Conservation (phyloP, 2,329 filamentous ascomycete genomes). For the Mycocentrospora acerina region DNA sequence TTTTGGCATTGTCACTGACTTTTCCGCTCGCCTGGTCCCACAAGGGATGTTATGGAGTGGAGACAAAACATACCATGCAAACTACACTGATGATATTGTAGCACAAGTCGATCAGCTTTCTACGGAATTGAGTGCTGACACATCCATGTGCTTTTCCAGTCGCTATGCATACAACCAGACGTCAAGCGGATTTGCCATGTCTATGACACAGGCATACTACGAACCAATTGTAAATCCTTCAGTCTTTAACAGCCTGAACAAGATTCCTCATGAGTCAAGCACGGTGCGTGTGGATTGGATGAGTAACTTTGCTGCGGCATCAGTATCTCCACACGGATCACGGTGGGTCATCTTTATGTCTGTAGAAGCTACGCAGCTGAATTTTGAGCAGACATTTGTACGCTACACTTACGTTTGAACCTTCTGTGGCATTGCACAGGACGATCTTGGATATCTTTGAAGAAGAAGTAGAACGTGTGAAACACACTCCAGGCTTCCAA, state of each 20-base stretch:
- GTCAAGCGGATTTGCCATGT: no score
- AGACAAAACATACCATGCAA: conserved; percentile 10
- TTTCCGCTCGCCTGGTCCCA: conserved; percentile 19
- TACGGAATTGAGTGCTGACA: no score
- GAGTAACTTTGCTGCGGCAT: no score
- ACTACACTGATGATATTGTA: conserved; percentile 11
- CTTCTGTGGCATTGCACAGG: conserved; percentile 5
- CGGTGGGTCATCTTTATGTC: conserved; percentile 13
- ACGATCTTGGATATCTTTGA: conserved; percentile 16
- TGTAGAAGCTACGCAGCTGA: conserved; percentile 5
- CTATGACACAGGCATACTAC: no score
- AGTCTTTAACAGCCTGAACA: no score
- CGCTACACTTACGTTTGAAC: conserved; percentile 19
- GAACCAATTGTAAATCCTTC: no score
- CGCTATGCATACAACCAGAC: no score
- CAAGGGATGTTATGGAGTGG: conserved; percentile 28
- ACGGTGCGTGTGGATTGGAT: no score
- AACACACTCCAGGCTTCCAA: conserved; percentile 15
- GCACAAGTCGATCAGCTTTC: no score
- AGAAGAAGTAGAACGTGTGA: conserved; percentile 11
- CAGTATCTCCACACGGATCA: no score
- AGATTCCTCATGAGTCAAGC: no score
- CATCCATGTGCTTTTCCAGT: conserved; percentile 13
- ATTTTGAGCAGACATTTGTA: conserved; percentile 20
- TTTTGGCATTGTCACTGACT: conserved; percentile 35